phyloP scores from a whole-genome alignment of 2,329 filamentous ascomycete species.

The Pseudogymnoascus sp. region DNA sequence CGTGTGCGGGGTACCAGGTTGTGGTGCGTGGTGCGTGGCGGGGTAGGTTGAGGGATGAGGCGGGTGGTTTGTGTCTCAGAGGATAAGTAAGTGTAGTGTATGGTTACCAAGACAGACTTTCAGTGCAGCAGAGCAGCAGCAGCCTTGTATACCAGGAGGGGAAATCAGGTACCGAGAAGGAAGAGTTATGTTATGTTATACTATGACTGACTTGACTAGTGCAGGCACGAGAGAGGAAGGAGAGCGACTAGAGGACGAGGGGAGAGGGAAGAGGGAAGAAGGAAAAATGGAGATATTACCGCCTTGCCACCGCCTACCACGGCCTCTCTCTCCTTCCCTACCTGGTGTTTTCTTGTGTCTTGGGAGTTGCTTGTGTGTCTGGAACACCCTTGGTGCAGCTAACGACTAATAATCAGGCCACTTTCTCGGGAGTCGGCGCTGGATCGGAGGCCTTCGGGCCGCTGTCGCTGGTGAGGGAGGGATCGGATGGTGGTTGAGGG shows the following conservation, averaged over 20 bases:
- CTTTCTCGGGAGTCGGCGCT: not conserved
- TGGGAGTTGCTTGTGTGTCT: not conserved
- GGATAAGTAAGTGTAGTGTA: not conserved
- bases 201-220: not conserved
- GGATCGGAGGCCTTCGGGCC: not conserved
- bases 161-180: not conserved
- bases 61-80: not conserved
- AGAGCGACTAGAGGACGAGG: not conserved
- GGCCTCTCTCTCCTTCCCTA: not conserved
- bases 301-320: not conserved
- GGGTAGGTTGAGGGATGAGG: not conserved
- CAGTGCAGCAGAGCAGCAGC: not conserved
- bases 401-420: conserved; percentile 4
- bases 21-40: not conserved
- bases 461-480: not conserved
- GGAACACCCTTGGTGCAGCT: not conserved
- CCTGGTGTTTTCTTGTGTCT: not conserved
- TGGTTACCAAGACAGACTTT: not conserved
- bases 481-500: not conserved
- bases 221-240: not conserved
- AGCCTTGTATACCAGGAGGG: not conserved
- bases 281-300: not conserved
- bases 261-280: not conserved
- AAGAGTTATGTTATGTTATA: not conserved
- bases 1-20: not conserved